Percentiles rank a stretch among this genome's conserved stretches.
Evolutionary conservation across 139 green algal genomes (phyloP).

Genomic region (Asterochloris sp.): DNA sequence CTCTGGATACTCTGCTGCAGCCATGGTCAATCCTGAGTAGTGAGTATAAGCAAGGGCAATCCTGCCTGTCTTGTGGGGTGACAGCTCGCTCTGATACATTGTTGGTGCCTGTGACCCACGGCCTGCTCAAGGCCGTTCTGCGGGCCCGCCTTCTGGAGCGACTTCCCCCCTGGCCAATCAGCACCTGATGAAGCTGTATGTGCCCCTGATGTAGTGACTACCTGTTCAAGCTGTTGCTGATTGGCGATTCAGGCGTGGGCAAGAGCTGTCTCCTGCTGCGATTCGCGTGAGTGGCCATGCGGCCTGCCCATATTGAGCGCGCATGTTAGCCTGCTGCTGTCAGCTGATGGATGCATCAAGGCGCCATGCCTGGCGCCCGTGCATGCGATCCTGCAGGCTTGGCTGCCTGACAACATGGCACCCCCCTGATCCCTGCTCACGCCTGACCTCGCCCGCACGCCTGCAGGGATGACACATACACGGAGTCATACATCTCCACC

Average conservation of each 20-base stretch:
- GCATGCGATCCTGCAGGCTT: background rate
- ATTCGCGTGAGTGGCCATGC: constrained; percentile 67
- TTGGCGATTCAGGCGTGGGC: constrained; percentile 93
- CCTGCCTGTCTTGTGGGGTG: background rate
- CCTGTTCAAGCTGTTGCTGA: constrained; percentile 96
- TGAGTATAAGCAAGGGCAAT: constrained; percentile 30
- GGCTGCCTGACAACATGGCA: background rate
- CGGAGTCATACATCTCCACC: constrained; percentile 99
- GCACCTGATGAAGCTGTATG: constrained; percentile 11
- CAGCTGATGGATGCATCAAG: too few relatives aligned
- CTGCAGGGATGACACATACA: constrained; percentile 97
- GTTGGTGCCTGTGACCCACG: background rate
- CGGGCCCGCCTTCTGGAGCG: background rate
- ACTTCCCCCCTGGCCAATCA: background rate
- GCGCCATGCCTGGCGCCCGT: background rate
- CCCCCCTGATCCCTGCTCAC: background rate
- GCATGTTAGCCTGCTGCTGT: too few relatives aligned
- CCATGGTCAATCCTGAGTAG: constrained; percentile 74
- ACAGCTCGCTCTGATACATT: background rate
- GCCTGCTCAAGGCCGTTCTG: background rate
- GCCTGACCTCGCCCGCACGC: too few relatives aligned
- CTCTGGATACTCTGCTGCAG: background rate
- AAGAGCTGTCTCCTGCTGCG: constrained; percentile 97
- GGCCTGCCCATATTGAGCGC: background rate
- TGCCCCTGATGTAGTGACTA: constrained; percentile 57